Evolutionary conservation across 2,329 filamentous ascomycete species (phyloP).

Genomic region (Sclerotinia subarctica): DNA sequence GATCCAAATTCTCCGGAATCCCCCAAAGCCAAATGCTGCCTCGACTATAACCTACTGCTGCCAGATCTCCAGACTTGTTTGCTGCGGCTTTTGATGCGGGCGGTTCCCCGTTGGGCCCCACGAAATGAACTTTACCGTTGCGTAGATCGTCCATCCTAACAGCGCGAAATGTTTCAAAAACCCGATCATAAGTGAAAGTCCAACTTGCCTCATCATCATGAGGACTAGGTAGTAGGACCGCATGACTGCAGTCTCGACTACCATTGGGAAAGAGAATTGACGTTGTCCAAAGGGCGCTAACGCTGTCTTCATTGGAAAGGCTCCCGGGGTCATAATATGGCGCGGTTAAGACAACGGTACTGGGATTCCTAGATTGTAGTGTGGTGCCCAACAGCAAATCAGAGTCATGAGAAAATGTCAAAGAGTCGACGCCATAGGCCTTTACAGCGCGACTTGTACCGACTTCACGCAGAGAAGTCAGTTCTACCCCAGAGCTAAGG

Average conservation of each 20-base stretch:
- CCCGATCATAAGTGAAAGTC: conserved; percentile 75
- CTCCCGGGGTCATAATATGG: conserved; percentile 75
- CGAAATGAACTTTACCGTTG: conserved; percentile 77
- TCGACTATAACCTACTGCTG: conserved; percentile 66
- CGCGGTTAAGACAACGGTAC: conserved; percentile 67
- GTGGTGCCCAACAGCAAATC: conserved; percentile 77
- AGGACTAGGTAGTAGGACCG: conserved; percentile 55
- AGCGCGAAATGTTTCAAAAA: conserved; percentile 73
- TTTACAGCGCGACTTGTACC: conserved; percentile 68
- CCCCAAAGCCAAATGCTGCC: conserved; percentile 78
- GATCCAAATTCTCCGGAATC: conserved; percentile 68
- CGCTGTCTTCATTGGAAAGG: conserved; percentile 61
- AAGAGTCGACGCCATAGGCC: conserved; percentile 69
- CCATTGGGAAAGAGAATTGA: conserved; percentile 81
- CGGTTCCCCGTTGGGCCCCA: conserved; percentile 59
- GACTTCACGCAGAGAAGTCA: conserved; percentile 67
- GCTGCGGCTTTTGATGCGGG: conserved; percentile 69
- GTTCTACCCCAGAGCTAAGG: conserved; percentile 69
- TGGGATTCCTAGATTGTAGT: conserved; percentile 59
- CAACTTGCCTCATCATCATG: conserved; percentile 63
- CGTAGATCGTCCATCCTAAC: conserved; percentile 71
- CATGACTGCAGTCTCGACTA: conserved; percentile 75
- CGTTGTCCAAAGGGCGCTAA: conserved; percentile 78
- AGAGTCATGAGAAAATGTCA: conserved; percentile 75
- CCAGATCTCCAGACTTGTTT: conserved; percentile 66